phyloP scores from a whole-genome alignment of 768 basidiomycete species.

The Suillus occidentalis region DNA sequence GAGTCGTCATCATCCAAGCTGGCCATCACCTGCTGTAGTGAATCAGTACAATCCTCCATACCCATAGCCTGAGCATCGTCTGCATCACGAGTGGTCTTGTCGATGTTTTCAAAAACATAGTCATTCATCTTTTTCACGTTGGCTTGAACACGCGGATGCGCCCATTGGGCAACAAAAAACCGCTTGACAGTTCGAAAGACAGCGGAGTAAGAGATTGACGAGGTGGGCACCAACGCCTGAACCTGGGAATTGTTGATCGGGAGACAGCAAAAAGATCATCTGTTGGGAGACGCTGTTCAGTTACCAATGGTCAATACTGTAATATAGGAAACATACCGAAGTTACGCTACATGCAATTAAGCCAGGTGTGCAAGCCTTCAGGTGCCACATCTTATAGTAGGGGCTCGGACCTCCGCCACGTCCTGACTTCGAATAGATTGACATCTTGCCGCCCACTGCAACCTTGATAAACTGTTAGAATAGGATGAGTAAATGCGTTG shows the following conservation, averaged over 20 bases:
- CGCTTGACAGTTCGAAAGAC: not conserved
- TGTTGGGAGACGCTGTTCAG: not conserved
- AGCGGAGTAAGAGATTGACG: not conserved
- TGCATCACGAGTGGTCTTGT: not conserved
- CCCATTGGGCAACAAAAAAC: not conserved
- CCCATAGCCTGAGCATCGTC: not conserved
- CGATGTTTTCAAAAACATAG: constrained; percentile 2
- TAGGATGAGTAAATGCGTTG: not conserved
- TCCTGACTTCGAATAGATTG: constrained; percentile 1
- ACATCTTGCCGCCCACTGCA: constrained; percentile 1
- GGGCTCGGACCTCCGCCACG: not conserved
- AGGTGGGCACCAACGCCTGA: not conserved
- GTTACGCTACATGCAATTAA: constrained; percentile 4
- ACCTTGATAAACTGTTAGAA: constrained; percentile 8
- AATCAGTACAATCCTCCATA: not conserved
- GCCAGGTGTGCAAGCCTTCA: constrained; percentile 2
- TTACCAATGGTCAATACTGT: not conserved
- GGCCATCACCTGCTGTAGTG: not conserved
- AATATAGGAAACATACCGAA: not conserved
- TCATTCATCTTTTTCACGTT: not conserved
- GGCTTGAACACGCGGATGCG: not conserved
- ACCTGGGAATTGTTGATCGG: constrained; percentile 3
- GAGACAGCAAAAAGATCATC: constrained; percentile 5
- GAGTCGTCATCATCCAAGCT: not conserved
- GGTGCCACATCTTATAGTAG: not conserved